Evolutionary conservation across 495 filamentous ascomycete genomes (phyloP), one percentile per base, ranked within the genome.

Genomic region (Neurospora tetrasperma): DNA sequence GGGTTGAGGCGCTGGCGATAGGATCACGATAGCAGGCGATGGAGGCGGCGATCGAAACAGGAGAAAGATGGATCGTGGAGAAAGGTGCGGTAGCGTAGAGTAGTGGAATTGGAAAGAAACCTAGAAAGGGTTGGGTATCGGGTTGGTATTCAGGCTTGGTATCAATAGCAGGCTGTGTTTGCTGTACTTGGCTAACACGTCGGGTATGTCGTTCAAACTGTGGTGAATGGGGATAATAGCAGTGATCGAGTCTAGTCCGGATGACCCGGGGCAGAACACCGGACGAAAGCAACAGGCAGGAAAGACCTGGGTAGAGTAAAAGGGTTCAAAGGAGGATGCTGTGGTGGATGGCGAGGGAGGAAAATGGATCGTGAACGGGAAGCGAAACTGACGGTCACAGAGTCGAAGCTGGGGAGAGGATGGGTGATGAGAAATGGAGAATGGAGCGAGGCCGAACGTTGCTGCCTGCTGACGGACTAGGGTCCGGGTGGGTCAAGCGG

Each of bases 391-490:
- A 54, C 46, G 46, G 46, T 54, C 54, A 18, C 54, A 27, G 54
- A 31, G 54, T 35, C 54, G 54, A 66, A 66, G 54, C 54, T 66
- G 54, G 68, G 43, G 68, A 69, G 69, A 42, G 70, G 73, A 70
- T 68, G 69, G 76, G 72, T 75, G 79, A 80, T 80, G 79, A 80
- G 79, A 80, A 79, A 80, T 80, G 79, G 76, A 73, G 69, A 74
- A 72, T 66, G 27, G 54, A 66, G 54, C 54, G 54, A 72, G 72
- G 69, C 42, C 70, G 69, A 69, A 77, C 76, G 76, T 74, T 80
- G 79, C 79, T 80, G 79, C 79, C 79, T 80, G 76, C 71, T 75
- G 31, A 48, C 31, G n/a, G 71, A 75, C 79, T 72, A 31, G 79
- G 78, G 72, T 76, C 70, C 72, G 44, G 66, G 76, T 72, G 79